A percentile compares a stretch with the other conserved stretches of the same genome.
These are phyloP conservation scores for Cantharellus cinnabarinus DNA, from an alignment of 768 basidiomycete species.

Conservation along the genomic window DNA sequence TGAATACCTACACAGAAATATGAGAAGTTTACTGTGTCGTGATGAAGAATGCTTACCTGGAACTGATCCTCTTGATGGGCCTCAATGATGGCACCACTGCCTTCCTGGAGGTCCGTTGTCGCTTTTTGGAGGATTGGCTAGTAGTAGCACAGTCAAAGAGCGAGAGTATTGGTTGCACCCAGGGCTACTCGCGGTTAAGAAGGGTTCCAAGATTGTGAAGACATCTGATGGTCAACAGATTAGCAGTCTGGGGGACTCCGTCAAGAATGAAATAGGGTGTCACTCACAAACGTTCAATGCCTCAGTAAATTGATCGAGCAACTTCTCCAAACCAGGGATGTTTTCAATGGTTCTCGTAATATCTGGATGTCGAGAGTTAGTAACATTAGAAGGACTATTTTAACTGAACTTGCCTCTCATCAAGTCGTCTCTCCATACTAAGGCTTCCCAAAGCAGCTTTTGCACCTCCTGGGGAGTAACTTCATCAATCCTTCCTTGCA, in stretches of 20 bases:
- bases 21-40: too few relatives aligned
- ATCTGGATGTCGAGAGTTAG: constrained; percentile 10
- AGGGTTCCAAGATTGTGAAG: constrained; percentile 48
- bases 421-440: constrained; percentile 45
- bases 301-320: constrained; percentile 42
- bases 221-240: constrained; percentile 18
- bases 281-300: constrained; percentile 43
- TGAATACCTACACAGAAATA: constrained; percentile 29
- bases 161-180: background rate
- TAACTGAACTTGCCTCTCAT: constrained; percentile 16
- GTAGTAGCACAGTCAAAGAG: background rate
- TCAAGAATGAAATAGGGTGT: background rate
- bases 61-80: constrained; percentile 43
- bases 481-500: constrained; percentile 31
- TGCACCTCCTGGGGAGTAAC: constrained; percentile 47
- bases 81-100: constrained; percentile 42
- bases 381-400: background rate
- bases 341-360: constrained; percentile 37
- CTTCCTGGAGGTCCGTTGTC: constrained; percentile 34
- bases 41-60: constrained; percentile 15
- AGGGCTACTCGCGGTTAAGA: constrained; percentile 25
- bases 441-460: constrained; percentile 29
- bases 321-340: constrained; percentile 36
- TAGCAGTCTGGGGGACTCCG: too few relatives aligned
- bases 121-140: constrained; percentile 43